Evolutionary conservation across 2,329 filamentous ascomycete species (phyloP).

Genomic region (Colletotrichum graminicola): DNA sequence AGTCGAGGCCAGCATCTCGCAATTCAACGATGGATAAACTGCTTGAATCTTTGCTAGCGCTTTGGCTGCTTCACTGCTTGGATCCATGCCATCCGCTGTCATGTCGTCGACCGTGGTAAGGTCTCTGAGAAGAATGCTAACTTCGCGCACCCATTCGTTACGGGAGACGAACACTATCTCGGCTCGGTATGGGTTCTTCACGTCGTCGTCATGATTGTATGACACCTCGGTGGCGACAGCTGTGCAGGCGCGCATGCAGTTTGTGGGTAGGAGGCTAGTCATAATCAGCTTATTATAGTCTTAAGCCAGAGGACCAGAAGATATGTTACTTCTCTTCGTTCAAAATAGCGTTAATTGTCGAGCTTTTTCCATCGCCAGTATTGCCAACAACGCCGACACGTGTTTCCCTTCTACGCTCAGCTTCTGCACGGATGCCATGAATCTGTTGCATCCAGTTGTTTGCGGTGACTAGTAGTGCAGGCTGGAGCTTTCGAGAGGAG

Average conservation of each 20-base stretch:
- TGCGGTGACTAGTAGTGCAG: not conserved
- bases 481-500: not conserved
- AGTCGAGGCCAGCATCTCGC: not conserved
- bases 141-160: constrained; percentile 65
- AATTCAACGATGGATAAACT: constrained; percentile 55
- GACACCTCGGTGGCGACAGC: constrained; percentile 71
- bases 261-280: constrained; percentile 54
- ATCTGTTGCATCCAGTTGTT: not conserved
- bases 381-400: constrained; percentile 23
- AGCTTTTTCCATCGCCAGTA: constrained; percentile 27
- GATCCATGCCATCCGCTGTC: not conserved
- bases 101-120: constrained; percentile 55
- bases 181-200: constrained; percentile 58
- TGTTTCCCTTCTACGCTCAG: not conserved
- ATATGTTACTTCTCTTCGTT: constrained; percentile 1
- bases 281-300: not conserved
- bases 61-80: constrained; percentile 51
- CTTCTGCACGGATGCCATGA: not conserved
- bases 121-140: constrained; percentile 62
- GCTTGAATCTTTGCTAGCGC: constrained; percentile 59
- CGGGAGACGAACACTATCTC: constrained; percentile 69
- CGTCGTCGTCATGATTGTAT: constrained; percentile 62
- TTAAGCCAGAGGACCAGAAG: fast-evolving
- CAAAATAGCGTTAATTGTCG: constrained; percentile 18
- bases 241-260: constrained; percentile 71